Conservation (phyloP, 2,329 filamentous ascomycete species). For the Fragosphaeria purpurea region DNA sequence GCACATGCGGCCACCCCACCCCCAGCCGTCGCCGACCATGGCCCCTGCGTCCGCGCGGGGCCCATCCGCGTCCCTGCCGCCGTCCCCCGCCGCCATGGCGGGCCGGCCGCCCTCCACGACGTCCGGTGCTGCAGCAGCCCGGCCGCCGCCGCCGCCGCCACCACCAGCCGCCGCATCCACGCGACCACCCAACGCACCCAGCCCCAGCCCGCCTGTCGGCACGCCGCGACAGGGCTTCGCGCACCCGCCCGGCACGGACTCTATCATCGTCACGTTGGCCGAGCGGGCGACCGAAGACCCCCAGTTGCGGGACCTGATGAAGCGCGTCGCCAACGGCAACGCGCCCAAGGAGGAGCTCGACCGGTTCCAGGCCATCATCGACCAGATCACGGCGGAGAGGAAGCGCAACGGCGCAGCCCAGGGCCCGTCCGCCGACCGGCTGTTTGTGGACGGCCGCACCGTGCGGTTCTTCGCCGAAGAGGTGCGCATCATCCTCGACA, state of each 20-base stretch:
- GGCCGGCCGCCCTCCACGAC: constrained; percentile 5
- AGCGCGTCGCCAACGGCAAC: constrained; percentile 66
- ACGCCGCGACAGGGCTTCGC: constrained; percentile 14
- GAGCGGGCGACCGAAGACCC: constrained; percentile 65
- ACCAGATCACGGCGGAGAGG: constrained; percentile 58
- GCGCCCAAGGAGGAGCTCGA: constrained; percentile 62
- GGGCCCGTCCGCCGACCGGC: constrained; percentile 43
- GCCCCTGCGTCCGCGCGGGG: constrained; percentile 14
- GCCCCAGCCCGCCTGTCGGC: constrained; percentile 17
- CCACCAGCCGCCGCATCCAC: no score
- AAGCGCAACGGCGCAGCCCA: constrained; percentile 40
- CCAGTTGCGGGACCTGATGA: constrained; percentile 69
- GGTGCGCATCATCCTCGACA: constrained; percentile 46
- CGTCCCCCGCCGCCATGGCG: constrained; percentile 2
- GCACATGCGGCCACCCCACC: neutral
- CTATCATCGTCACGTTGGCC: constrained; percentile 71
- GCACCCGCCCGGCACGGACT: constrained; percentile 40
- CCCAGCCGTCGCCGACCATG: neutral
- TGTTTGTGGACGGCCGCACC: constrained; percentile 45
- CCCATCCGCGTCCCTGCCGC: constrained; percentile 20
- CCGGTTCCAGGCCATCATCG: constrained; percentile 71
- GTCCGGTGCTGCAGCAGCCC: neutral
- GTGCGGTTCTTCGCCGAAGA: constrained; percentile 52
- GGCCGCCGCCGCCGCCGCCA: neutral
- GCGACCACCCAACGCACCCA: constrained; percentile 11